Conservation (phyloP, 257 asterid species). For the Salvia rosmarinus region DNA sequence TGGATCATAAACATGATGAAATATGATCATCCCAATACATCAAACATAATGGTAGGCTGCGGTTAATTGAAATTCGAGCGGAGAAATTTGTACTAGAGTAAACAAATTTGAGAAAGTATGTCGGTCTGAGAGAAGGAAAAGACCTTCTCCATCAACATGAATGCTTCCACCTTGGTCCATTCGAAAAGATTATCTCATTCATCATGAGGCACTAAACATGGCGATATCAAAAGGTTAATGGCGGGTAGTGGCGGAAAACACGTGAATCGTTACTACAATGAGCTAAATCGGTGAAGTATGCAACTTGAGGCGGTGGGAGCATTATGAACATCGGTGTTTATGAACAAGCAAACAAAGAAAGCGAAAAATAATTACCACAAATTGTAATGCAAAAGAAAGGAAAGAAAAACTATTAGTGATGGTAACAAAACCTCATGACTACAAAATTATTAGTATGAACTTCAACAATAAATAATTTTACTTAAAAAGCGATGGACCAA, state of each 20-base stretch:
- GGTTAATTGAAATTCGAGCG: no score
- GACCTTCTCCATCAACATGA: no score
- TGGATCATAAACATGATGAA: no score
- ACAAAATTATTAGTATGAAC: background rate
- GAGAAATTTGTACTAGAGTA: no score
- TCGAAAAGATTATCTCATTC: background rate
- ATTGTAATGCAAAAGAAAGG: background rate
- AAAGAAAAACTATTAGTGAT: background rate
- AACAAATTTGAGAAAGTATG: no score
- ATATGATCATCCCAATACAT: no score
- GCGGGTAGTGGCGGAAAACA: constrained; percentile 2
- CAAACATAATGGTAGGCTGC: no score
- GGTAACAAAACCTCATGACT: background rate
- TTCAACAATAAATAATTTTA: background rate
- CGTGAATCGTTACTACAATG: constrained; percentile 10
- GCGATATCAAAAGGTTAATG: constrained; percentile 6
- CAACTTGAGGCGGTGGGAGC: constrained; percentile 6
- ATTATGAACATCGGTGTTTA: background rate
- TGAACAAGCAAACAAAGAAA: background rate
- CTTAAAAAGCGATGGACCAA: background rate
- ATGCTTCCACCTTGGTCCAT: no score
- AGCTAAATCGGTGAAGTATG: constrained; percentile 1
- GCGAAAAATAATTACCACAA: background rate
- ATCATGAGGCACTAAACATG: background rate
- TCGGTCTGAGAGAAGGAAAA: no score